Base-by-base conservation (phyloP, 106 monocot genomes). In the Allium cepa region DNA sequence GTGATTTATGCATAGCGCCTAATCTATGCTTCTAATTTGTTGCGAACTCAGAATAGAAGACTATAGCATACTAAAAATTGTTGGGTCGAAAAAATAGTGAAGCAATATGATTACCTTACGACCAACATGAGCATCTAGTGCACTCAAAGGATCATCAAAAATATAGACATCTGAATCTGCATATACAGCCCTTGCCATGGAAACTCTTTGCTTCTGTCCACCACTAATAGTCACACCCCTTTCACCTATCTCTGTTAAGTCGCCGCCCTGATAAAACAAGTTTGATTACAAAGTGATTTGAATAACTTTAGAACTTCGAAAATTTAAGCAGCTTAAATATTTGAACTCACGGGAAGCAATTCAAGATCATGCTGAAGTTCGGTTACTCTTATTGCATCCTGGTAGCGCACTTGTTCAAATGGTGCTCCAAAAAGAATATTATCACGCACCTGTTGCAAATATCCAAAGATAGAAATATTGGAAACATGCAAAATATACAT, bases 61-160 rank as follows among this genome's bases (percentile, higher is more conserved):
- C 36, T 4, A 36, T 0, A 36, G 3, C 0, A 36, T 36, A 0
- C 5, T 36, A 1, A 36, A 5, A 36, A 36, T 22, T 36, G 36
- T 36, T 36, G 36, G 36, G 53, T 55, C 8, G 49, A n/a, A 9
- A 9, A 59, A 71, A 18, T 46, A 51, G 50, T 22, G 17, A 10
- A 50, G 36, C 17, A 59, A 47, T 18, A 17, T 51, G 15, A 52
- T 58, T 85, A 99, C 99, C 93, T 87, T 84, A 57, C 87, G 82
- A 73, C 93, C 99, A 87, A 99, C 99, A 85, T 93, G 93, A 79
- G 99, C 87, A 99, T 99, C 99, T 51, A 99, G 67, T 75, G 99
- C 92, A 80, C 99, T 99, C 70, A 99, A 81, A 62, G 99, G 99
- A 79, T 99, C 99, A 83, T 99, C 99, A 90, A 99, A 99, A 73